Percentiles rank a stretch among this genome's conserved stretches.
Conservation (phyloP, 495 filamentous ascomycete species). For the Lasiosphaeria hispida region DNA sequence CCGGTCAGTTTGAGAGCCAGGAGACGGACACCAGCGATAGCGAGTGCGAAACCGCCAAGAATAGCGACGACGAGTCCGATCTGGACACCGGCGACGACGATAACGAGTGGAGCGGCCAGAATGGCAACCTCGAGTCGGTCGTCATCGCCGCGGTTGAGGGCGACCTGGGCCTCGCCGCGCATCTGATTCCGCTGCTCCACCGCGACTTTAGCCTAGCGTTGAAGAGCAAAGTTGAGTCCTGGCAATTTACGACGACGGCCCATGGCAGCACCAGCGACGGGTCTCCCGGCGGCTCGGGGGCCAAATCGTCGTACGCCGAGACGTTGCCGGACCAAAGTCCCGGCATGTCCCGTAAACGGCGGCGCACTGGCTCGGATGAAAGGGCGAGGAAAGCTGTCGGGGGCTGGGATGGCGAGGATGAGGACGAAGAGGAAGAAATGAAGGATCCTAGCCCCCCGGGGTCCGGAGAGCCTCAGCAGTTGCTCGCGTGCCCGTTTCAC, state of each 20-base stretch:
- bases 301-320: conserved; percentile 9
- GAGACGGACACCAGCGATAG: conserved; percentile 22
- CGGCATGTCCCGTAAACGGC: conserved; percentile 14
- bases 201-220: conserved; percentile 19
- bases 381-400: background rate
- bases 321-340: conserved; percentile 13
- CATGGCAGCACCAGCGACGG: conserved; percentile 5
- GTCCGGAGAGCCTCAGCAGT: background rate
- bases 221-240: conserved; percentile 25
- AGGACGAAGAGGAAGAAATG: conserved; percentile 17
- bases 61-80: conserved; percentile 13
- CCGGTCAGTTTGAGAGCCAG: background rate
- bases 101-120: conserved; percentile 29
- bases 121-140: conserved; percentile 22
- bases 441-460: conserved; percentile 9
- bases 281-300: conserved; percentile 8
- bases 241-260: conserved; percentile 20
- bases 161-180: conserved; percentile 22
- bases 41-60: conserved; percentile 12
- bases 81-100: conserved; percentile 16
- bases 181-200: conserved; percentile 25
- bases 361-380: conserved; percentile 18
- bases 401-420: conserved; percentile 18
- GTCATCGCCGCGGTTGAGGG: conserved; percentile 26
- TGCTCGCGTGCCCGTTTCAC: conserved; percentile 28